These are phyloP conservation scores for Musa beccarii DNA, from an alignment of 176 grass and related monocot genomes.

Conservation along the genomic window DNA sequence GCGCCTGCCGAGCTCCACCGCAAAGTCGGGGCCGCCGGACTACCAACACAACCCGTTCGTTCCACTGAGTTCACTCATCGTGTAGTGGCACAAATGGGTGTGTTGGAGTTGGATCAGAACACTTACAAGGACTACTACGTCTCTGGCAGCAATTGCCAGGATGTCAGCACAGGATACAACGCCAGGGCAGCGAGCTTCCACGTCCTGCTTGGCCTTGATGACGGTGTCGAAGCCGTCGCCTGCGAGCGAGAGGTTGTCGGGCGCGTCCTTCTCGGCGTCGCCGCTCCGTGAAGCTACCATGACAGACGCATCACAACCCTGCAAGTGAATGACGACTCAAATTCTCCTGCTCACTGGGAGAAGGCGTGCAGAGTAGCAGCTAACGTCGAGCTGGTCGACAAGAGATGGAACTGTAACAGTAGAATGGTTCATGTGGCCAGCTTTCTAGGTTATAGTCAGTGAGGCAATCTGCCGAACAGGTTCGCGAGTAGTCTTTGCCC, in stretches of 20 bases:
- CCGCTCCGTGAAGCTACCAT: slow-evolving; percentile 32
- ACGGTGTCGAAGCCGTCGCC: slow-evolving; percentile 84
- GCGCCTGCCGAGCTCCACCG: slow-evolving; percentile 52
- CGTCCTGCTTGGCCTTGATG: slow-evolving; percentile 42
- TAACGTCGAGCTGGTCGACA: too few species aligned
- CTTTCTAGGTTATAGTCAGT: too few species aligned
- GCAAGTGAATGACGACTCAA: not conserved
- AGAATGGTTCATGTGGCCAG: too few species aligned
- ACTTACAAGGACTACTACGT: slow-evolving; percentile 55
- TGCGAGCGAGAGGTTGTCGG: slow-evolving; percentile 71
- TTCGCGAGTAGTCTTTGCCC: too few species aligned
- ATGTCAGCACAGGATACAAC: slow-evolving; percentile 85
- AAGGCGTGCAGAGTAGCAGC: too few species aligned
- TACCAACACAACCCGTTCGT: slow-evolving; percentile 3
- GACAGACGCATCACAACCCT: slow-evolving; percentile 60
- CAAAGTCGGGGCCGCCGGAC: slow-evolving; percentile 46
- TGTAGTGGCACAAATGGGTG: not conserved
- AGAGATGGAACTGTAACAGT: not conserved
- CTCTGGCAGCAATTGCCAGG: slow-evolving; percentile 53
- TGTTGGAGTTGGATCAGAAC: not conserved
- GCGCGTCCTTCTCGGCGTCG: slow-evolving; percentile 74
- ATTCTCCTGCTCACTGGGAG: not conserved
- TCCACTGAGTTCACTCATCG: not conserved
- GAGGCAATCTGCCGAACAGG: too few species aligned
- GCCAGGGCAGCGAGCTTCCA: slow-evolving; percentile 53